A percentile compares a stretch with the other conserved stretches of the same genome.
Evolutionary conservation across 1,284 basidiomycete genomes (phyloP).

Genomic region (Ceratobasidium sp.): DNA sequence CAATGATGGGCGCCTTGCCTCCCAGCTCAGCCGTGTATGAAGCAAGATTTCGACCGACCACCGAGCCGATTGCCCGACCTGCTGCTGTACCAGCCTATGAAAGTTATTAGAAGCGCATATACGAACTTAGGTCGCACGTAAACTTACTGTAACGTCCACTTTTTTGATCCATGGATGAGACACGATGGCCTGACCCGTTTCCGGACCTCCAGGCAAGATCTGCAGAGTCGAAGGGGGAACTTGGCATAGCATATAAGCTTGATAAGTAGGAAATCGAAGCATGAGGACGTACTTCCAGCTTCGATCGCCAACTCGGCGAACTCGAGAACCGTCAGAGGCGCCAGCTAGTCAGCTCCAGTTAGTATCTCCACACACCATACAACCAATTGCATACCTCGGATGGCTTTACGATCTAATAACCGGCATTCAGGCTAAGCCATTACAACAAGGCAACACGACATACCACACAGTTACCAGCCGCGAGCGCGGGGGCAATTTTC

Average conservation of each 20-base stretch:
- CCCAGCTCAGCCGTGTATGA: slow-evolving; percentile 81
- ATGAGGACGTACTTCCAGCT: slow-evolving; percentile 64
- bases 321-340: slow-evolving; percentile 78
- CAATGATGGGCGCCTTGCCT: slow-evolving; percentile 79
- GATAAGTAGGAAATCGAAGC: neutral
- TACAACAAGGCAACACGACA: slow-evolving; percentile 1
- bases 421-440: slow-evolving; percentile 1
- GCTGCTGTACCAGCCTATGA: slow-evolving; percentile 76
- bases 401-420: slow-evolving; percentile 71
- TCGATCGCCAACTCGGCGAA: slow-evolving; percentile 69
- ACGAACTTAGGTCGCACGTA: neutral
- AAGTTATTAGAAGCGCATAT: slow-evolving; percentile 15
- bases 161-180: slow-evolving; percentile 72
- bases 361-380: neutral
- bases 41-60: slow-evolving; percentile 74
- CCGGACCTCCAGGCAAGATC: slow-evolving; percentile 73
- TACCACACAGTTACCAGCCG: slow-evolving; percentile 77
- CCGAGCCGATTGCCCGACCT: slow-evolving; percentile 70
- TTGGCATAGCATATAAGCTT: slow-evolving; percentile 46
- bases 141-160: slow-evolving; percentile 78
- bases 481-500: slow-evolving; percentile 84
- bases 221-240: slow-evolving; percentile 78
- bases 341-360: slow-evolving; percentile 56
- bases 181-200: slow-evolving; percentile 70
- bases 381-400: slow-evolving; percentile 64